A percentile compares a stretch with the other conserved stretches of the same genome.
Evolutionary conservation across 2,329 filamentous ascomycete genomes (phyloP).

Genomic region (Scedosporium aurantiacum): DNA sequence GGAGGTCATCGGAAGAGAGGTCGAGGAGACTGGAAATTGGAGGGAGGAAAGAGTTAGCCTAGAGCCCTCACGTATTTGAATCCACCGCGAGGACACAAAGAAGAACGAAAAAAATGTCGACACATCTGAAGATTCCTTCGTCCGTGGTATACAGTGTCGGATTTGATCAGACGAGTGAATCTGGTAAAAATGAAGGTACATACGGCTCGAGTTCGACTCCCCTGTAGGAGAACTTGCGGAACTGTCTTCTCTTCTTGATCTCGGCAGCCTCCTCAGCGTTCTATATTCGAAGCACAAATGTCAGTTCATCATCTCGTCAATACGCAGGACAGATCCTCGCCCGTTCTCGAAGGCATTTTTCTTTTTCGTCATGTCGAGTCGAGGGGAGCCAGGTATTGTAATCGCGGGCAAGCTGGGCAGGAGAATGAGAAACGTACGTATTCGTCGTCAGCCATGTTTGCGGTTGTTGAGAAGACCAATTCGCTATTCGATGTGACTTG

Average conservation of each 20-base stretch:
- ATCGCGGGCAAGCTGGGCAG: neutral
- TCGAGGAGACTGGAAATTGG: conserved; percentile 73
- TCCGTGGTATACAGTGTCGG: no score
- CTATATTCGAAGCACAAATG: conserved; percentile 33
- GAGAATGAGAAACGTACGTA: conserved; percentile 54
- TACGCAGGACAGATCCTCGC: neutral
- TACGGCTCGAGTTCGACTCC: conserved; percentile 99
- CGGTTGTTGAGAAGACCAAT: conserved; percentile 26
- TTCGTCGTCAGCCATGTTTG: conserved; percentile 74
- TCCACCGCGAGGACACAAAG: neutral
- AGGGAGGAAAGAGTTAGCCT: neutral
- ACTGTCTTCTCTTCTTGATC: conserved; percentile 99
- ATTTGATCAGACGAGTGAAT: neutral
- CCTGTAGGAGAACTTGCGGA: conserved; percentile 99
- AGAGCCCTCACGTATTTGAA: neutral
- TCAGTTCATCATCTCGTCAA: conserved; percentile 16
- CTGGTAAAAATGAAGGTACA: conserved; percentile 27
- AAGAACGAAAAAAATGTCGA: neutral
- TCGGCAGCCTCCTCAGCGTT: conserved; percentile 97
- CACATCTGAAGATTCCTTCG: neutral
- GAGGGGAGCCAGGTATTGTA: neutral
- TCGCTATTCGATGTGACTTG: conserved; percentile 31
- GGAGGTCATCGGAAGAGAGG: conserved; percentile 95
- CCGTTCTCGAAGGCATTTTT: conserved; percentile 4
- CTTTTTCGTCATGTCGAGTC: neutral